Evolutionary conservation across 306 rosid genomes (phyloP).

Genomic region (Rosa lucieae): DNA sequence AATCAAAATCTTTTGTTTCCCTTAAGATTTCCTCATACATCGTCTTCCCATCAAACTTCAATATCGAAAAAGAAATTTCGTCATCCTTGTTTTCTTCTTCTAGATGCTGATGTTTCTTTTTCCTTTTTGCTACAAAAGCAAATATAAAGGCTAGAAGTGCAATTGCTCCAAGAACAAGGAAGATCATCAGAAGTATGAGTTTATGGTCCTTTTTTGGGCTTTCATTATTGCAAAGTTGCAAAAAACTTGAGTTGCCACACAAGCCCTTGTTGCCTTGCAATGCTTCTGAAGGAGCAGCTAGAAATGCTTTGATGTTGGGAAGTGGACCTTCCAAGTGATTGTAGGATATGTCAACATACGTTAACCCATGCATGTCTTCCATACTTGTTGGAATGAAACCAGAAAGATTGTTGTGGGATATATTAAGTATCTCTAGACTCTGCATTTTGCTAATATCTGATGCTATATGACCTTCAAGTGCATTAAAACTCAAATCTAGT

Average conservation of each 20-base stretch:
- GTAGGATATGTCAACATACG: neutral
- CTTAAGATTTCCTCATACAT: conserved; percentile 5
- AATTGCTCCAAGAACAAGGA: neutral
- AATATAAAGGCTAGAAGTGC: neutral
- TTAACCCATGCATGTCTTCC: neutral
- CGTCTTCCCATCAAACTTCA: neutral
- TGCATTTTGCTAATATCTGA: neutral
- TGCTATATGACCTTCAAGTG: neutral
- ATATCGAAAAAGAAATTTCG: neutral
- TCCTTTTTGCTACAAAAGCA: neutral
- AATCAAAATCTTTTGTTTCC: conserved; percentile 13
- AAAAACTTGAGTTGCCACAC: neutral
- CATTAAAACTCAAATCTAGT: neutral
- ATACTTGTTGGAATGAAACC: conserved; percentile 3
- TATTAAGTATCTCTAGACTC: neutral
- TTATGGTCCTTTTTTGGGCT: neutral
- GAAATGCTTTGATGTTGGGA: neutral
- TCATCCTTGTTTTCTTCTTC: neutral
- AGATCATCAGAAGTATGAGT: too few species aligned
- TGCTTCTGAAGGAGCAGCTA: neutral
- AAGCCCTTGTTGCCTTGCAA: neutral
- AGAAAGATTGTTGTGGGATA: conserved; percentile 10
- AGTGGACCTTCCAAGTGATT: conserved; percentile 11
- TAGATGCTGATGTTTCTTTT: neutral
- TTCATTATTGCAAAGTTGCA: neutral